phyloP scores from a whole-genome alignment of 371 early-diverging fungal species.

The Apophysomyces ossiformis region DNA sequence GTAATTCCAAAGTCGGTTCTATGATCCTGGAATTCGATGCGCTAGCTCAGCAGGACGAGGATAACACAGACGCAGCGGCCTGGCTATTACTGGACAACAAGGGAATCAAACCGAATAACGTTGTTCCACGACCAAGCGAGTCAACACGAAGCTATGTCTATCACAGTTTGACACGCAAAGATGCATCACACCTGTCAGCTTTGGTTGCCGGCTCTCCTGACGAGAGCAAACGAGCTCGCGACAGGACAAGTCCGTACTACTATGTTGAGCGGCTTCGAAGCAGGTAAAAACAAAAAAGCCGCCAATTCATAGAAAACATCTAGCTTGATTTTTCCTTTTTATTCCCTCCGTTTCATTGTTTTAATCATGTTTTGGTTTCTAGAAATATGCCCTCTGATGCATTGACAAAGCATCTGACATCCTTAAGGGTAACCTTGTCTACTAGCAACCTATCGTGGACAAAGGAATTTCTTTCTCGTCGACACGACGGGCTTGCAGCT shows the following conservation, averaged over 20 bases:
- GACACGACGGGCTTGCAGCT: constrained; percentile 52
- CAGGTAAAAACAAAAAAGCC: constrained; percentile 27
- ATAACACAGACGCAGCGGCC: constrained; percentile 29
- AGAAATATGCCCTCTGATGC: constrained; percentile 46
- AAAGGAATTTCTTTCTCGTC: constrained; percentile 58
- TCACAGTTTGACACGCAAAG: constrained; percentile 42
- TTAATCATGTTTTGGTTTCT: constrained; percentile 6
- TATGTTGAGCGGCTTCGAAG: constrained; percentile 46
- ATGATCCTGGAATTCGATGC: constrained; percentile 57
- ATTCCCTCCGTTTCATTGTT: too few relatives aligned
- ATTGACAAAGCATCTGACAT: constrained; percentile 55
- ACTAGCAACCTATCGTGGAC: constrained; percentile 64
- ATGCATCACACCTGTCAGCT: constrained; percentile 31
- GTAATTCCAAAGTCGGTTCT: constrained; percentile 48
- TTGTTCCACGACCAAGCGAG: constrained; percentile 11
- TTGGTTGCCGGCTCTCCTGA: constrained; percentile 16
- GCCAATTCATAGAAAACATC: too few relatives aligned
- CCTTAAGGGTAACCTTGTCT: constrained; percentile 52
- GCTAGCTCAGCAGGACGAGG: constrained; percentile 32
- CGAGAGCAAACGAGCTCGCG: constrained; percentile 25
- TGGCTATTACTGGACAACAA: constrained; percentile 49
- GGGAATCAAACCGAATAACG: constrained; percentile 13
- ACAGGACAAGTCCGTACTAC: constrained; percentile 45
- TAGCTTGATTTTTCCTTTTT: not conserved
- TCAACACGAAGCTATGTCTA: constrained; percentile 11